Conservation (phyloP, 2,329 filamentous ascomycete species). For the Trichoderma harzianum region DNA sequence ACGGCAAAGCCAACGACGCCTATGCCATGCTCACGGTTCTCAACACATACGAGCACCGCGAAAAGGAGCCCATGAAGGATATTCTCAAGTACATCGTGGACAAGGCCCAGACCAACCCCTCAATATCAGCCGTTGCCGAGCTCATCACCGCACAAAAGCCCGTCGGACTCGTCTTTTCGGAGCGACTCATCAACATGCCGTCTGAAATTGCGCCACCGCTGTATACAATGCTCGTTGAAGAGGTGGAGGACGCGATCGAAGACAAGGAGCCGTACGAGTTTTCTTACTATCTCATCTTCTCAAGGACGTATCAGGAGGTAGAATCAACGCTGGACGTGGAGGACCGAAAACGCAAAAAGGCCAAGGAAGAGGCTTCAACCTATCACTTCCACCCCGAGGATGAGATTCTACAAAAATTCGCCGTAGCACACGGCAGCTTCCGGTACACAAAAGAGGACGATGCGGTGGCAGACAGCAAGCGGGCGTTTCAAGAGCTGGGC, state of each 20-base stretch:
- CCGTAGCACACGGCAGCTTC: conserved; percentile 65
- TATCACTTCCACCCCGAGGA: conserved; percentile 98
- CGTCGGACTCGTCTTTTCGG: conserved; percentile 83
- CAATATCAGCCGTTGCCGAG: conserved; percentile 55
- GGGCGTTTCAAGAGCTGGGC: conserved; percentile 90
- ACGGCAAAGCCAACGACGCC: conserved; percentile 86
- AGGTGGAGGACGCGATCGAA: conserved; percentile 82
- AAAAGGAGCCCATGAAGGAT: conserved; percentile 68
- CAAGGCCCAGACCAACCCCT: conserved; percentile 50
- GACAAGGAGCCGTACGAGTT: conserved; percentile 92
- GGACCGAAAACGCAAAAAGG: conserved; percentile 60
- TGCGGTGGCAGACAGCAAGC: conserved; percentile 81
- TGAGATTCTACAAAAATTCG: conserved; percentile 78
- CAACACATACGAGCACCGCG: conserved; percentile 75
- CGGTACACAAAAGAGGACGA: conserved; percentile 80
- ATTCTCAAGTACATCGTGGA: conserved; percentile 68
- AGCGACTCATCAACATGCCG: conserved; percentile 96
- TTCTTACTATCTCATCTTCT: conserved; percentile 86
- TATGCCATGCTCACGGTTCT: conserved; percentile 90
- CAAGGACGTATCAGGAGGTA: conserved; percentile 89
- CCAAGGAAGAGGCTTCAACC: conserved; percentile 55
- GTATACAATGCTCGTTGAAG: conserved; percentile 91
- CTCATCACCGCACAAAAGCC: conserved; percentile 56
- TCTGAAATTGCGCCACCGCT: conserved; percentile 86
- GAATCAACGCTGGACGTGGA: conserved; percentile 73